Percentiles rank a stretch among this genome's conserved stretches.
phyloP scores from a whole-genome alignment of 768 basidiomycete species.

The Tremella fuciformis region DNA sequence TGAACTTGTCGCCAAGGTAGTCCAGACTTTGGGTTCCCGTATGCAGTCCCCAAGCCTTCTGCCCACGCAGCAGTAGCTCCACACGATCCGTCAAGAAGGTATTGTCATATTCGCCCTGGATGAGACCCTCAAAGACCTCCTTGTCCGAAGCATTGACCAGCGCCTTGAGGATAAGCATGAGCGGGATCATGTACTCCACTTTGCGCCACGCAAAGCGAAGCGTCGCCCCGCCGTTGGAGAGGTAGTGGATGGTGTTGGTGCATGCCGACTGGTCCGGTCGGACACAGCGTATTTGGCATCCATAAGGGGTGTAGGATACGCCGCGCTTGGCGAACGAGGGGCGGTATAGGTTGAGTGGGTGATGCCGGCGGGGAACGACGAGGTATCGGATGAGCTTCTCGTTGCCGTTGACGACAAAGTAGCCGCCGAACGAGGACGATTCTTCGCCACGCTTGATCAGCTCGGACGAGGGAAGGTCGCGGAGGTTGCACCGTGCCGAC shows the following conservation, averaged over 20 bases:
- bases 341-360: slow-evolving; percentile 87
- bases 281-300: slow-evolving; percentile 92
- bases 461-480: slow-evolving; percentile 74
- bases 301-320: slow-evolving; percentile 88
- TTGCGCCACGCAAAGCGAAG: slow-evolving; percentile 94
- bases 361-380: slow-evolving; percentile 90
- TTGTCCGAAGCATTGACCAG: slow-evolving; percentile 85
- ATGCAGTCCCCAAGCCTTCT: slow-evolving; percentile 84
- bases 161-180: slow-evolving; percentile 94
- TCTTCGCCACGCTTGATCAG: slow-evolving; percentile 91
- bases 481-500: slow-evolving; percentile 88
- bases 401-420: slow-evolving; percentile 98
- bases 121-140: slow-evolving; percentile 92
- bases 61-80: slow-evolving; percentile 86
- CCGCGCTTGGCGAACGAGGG: slow-evolving; percentile 89
- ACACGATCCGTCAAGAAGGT: slow-evolving; percentile 97
- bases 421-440: slow-evolving; percentile 96
- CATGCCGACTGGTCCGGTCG: slow-evolving; percentile 86
- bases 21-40: slow-evolving; percentile 89
- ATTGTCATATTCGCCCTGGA: slow-evolving; percentile 95
- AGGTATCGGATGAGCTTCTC: slow-evolving; percentile 96
- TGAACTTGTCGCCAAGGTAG: slow-evolving; percentile 94
- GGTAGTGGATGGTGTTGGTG: slow-evolving; percentile 96
- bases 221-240: slow-evolving; percentile 94
- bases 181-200: slow-evolving; percentile 86